phyloP scores from a whole-genome alignment of 305 asterid genomes.

The Fraxinus platypoda region DNA sequence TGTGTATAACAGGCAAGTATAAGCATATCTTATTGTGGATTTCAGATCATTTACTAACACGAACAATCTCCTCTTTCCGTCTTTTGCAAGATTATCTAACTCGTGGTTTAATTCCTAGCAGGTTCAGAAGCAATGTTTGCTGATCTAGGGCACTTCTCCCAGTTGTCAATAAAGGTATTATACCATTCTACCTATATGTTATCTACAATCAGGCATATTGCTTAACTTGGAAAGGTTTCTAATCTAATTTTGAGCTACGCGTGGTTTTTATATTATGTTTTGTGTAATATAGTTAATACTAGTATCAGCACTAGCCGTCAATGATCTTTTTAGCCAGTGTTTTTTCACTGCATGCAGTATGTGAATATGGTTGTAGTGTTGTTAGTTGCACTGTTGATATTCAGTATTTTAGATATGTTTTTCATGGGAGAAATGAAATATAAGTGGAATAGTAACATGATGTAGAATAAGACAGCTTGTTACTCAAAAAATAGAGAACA shows the following conservation, averaged over 20 bases:
- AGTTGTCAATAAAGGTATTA: slow-evolving; percentile 61
- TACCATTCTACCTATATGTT: not conserved
- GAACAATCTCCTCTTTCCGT: not conserved
- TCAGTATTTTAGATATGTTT: not conserved
- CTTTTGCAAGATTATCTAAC: not conserved
- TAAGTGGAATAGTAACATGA: not conserved
- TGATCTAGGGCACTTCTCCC: slow-evolving; percentile 69
- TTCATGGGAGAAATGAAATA: not conserved
- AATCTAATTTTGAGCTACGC: not conserved
- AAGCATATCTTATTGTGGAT: not conserved
- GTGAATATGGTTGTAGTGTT: not conserved
- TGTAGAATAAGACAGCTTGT: not conserved
- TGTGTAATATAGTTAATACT: not conserved
- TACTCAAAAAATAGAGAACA: not conserved
- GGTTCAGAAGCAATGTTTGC: slow-evolving; percentile 64
- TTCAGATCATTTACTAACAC: not conserved
- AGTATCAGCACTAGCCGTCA: not conserved
- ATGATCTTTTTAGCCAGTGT: not conserved
- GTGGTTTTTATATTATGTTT: not conserved
- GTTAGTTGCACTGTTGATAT: not conserved
- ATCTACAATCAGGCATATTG: not conserved
- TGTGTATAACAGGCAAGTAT: slow-evolving; percentile 33
- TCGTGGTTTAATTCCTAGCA: not conserved
- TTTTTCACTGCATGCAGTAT: not conserved
- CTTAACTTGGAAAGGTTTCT: not conserved